These are phyloP conservation scores for Chrysosporium keratinophilum DNA, from an alignment of 2,329 filamentous ascomycete species.

Conservation along the genomic window DNA sequence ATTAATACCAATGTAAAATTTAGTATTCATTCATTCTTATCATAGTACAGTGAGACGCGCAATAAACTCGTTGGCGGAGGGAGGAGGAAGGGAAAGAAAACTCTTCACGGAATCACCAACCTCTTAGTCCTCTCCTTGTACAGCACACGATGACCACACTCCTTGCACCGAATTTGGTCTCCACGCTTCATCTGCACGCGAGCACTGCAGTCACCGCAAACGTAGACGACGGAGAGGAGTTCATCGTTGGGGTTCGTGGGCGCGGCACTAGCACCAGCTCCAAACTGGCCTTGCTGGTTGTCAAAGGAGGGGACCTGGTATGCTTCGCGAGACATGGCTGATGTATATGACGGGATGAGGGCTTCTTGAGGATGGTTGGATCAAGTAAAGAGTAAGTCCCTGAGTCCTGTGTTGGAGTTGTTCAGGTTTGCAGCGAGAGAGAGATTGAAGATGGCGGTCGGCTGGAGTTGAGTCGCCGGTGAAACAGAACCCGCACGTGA, in stretches of 20 bases:
- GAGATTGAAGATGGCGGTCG: neutral
- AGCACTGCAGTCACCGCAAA: slow-evolving; percentile 75
- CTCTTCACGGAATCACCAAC: slow-evolving; percentile 45
- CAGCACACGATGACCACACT: slow-evolving; percentile 87
- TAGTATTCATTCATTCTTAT: slow-evolving; percentile 5
- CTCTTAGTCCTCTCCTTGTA: slow-evolving; percentile 98
- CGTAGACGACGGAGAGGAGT: slow-evolving; percentile 54
- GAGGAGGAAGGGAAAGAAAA: neutral
- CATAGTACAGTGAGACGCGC: neutral
- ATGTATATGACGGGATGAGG: neutral
- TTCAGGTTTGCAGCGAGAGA: neutral
- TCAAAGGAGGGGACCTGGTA: slow-evolving; percentile 60
- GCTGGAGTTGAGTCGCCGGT: too few species aligned
- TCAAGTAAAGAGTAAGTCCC: neutral
- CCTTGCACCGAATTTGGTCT: slow-evolving; percentile 76
- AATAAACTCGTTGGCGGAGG: neutral
- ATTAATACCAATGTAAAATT: slow-evolving; percentile 9
- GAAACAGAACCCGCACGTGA: too few species aligned
- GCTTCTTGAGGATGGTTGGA: neutral
- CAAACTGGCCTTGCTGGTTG: slow-evolving; percentile 33
- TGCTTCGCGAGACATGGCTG: slow-evolving; percentile 58
- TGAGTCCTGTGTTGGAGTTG: neutral
- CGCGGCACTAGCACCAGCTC: slow-evolving; percentile 32
- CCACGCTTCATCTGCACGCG: slow-evolving; percentile 65
- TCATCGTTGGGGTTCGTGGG: slow-evolving; percentile 30